Percentiles rank a stretch among this genome's conserved stretches.
phyloP scores from a whole-genome alignment of 257 asterid genomes.

The Solanum tarapatanum region DNA sequence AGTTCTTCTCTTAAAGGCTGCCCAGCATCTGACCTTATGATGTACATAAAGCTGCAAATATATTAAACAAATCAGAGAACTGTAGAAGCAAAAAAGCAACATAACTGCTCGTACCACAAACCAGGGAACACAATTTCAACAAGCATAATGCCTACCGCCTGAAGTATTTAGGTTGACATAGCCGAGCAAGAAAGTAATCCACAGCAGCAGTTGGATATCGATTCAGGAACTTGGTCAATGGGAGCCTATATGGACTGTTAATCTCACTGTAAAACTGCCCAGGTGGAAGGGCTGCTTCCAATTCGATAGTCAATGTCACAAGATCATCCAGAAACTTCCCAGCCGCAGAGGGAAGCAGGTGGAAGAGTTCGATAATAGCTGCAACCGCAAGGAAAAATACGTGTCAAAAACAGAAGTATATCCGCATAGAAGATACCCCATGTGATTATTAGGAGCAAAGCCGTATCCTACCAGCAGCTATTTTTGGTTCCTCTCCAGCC shows the following conservation, averaged over 20 bases:
- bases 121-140: background rate
- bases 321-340: conserved; percentile 97
- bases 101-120: background rate
- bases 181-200: conserved; percentile 85
- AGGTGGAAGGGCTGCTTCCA: conserved; percentile 96
- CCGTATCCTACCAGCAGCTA: conserved; percentile 78
- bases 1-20: conserved; percentile 98
- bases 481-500: conserved; percentile 99
- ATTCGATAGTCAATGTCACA: conserved; percentile 89
- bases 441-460: background rate
- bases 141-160: conserved; percentile 52
- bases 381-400: conserved; percentile 20
- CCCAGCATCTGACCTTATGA: conserved; percentile 94
- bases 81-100: conserved; percentile 4
- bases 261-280: conserved; percentile 96
- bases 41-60: conserved; percentile 81
- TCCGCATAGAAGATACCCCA: background rate
- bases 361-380: conserved; percentile 99
- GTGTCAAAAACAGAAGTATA: background rate
- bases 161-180: conserved; percentile 78
- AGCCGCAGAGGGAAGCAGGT: conserved; percentile 96
- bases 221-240: conserved; percentile 90
- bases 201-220: conserved; percentile 88
- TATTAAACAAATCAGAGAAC: conserved; percentile 4
- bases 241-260: conserved; percentile 96